Evolutionary conservation across 2,329 filamentous ascomycete species (phyloP).

Genomic region (Penicillium rolfsii): DNA sequence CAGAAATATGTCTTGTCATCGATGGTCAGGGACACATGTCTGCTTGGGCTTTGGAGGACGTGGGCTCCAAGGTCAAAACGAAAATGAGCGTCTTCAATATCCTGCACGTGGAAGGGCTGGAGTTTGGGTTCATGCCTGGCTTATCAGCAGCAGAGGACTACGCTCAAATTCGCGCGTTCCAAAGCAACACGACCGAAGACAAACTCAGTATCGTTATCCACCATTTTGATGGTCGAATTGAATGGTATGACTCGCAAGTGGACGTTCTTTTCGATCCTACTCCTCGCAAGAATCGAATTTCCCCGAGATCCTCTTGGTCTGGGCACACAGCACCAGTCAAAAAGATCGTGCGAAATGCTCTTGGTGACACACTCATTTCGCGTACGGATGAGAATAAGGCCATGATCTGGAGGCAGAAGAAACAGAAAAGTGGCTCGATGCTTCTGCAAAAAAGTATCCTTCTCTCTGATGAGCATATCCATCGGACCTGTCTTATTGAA

Average conservation of each 20-base stretch:
- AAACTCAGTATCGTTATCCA: slow-evolving; percentile 76
- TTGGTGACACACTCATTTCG: slow-evolving; percentile 78
- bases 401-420: slow-evolving; percentile 77
- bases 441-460: slow-evolving; percentile 71
- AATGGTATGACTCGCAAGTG: slow-evolving; percentile 77
- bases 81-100: slow-evolving; percentile 80
- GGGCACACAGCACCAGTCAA: slow-evolving; percentile 80
- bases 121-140: slow-evolving; percentile 44
- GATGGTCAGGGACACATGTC: slow-evolving; percentile 86
- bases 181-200: slow-evolving; percentile 62
- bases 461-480: slow-evolving; percentile 70
- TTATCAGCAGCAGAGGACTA: slow-evolving; percentile 53
- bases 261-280: slow-evolving; percentile 79
- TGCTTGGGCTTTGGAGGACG: slow-evolving; percentile 88
- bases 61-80: slow-evolving; percentile 70
- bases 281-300: slow-evolving; percentile 62
- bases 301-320: slow-evolving; percentile 71
- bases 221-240: slow-evolving; percentile 81
- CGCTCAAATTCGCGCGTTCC: slow-evolving; percentile 74
- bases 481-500: slow-evolving; percentile 76
- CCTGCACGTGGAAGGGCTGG: slow-evolving; percentile 69
- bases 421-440: slow-evolving; percentile 54
- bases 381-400: slow-evolving; percentile 77
- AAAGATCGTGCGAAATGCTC: slow-evolving; percentile 84
- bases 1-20: slow-evolving; percentile 84